A percentile compares a stretch with the other conserved stretches of the same genome.
These are phyloP conservation scores for Colletotrichum cuscutae DNA, from an alignment of 2,329 filamentous ascomycete species.

Conservation along the genomic window DNA sequence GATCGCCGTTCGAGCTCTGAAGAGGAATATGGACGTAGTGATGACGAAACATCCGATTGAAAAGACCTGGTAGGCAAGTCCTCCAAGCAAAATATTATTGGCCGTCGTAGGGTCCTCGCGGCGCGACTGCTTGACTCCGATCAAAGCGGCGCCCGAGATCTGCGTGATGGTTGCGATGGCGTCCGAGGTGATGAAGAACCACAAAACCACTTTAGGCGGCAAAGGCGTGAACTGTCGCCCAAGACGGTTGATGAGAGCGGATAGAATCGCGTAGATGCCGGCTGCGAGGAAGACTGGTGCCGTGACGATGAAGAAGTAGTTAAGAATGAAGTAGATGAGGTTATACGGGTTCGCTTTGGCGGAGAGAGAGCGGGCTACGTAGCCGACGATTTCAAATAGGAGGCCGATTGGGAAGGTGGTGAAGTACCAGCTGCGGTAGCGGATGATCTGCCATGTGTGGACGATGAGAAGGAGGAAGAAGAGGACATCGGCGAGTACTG, in stretches of 20 bases:
- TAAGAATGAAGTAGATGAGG: slow-evolving; percentile 65
- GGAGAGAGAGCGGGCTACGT: slow-evolving; percentile 59
- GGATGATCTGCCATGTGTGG: slow-evolving; percentile 49
- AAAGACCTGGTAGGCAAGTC: slow-evolving; percentile 64
- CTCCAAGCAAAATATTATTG: slow-evolving; percentile 66
- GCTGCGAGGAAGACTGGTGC: slow-evolving; percentile 68
- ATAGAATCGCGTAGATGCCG: slow-evolving; percentile 65
- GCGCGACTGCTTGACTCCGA: slow-evolving; percentile 60
- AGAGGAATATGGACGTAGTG: slow-evolving; percentile 53
- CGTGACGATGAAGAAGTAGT: slow-evolving; percentile 71
- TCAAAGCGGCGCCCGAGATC: slow-evolving; percentile 63
- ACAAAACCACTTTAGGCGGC: slow-evolving; percentile 58
- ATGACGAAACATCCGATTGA: slow-evolving; percentile 60
- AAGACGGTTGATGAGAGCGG: slow-evolving; percentile 57
- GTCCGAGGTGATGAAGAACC: slow-evolving; percentile 65
- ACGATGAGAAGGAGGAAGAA: slow-evolving; percentile 53
- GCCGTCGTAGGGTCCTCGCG: slow-evolving; percentile 59
- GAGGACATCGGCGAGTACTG: slow-evolving; percentile 53
- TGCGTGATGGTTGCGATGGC: slow-evolving; percentile 64
- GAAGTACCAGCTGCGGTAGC: slow-evolving; percentile 58
- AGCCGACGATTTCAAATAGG: slow-evolving; percentile 61
- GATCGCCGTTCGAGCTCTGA: slow-evolving; percentile 46
- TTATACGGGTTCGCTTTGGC: slow-evolving; percentile 62
- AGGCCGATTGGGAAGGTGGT: slow-evolving; percentile 55
- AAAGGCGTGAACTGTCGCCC: slow-evolving; percentile 55